phyloP scores from a whole-genome alignment of 192 early-diverging fungal genomes.

The Coemansia sp. region DNA sequence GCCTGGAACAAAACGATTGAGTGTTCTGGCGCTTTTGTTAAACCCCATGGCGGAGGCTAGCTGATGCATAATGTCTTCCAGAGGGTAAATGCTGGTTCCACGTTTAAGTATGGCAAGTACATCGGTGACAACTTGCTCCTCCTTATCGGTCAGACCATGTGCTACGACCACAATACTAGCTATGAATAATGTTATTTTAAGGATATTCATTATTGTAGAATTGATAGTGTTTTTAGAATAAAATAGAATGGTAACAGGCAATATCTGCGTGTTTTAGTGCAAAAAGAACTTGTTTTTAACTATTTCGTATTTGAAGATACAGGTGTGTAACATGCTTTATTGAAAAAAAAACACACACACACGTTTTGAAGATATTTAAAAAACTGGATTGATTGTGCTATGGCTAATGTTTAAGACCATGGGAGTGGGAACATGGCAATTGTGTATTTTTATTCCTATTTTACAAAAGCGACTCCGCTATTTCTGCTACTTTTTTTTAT shows the following conservation, averaged over 20 bases:
- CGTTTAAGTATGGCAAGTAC: slow-evolving; percentile 31
- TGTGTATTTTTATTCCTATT: too few relatives aligned
- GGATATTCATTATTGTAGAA: slow-evolving; percentile 22
- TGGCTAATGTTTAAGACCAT: too few relatives aligned
- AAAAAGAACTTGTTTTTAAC: too few relatives aligned
- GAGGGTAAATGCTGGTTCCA: slow-evolving; percentile 39
- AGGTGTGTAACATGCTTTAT: too few relatives aligned
- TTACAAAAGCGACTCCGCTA: too few relatives aligned
- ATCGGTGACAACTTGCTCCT: slow-evolving; percentile 33
- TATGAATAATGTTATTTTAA: slow-evolving; percentile 7
- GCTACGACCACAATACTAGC: slow-evolving; percentile 7
- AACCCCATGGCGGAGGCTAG: slow-evolving; percentile 27
- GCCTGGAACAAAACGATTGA: slow-evolving; percentile 25
- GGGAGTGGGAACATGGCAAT: background rate
- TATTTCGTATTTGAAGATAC: too few relatives aligned
- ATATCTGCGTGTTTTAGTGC: too few relatives aligned
- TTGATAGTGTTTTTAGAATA: background rate
- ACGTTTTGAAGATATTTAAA: too few relatives aligned
- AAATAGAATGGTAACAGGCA: too few relatives aligned
- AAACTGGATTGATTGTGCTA: background rate
- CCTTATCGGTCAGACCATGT: slow-evolving; percentile 20
- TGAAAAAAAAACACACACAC: background rate
- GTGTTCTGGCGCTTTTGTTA: slow-evolving; percentile 21
- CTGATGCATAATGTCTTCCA: slow-evolving; percentile 39
- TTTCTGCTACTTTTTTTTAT: too few relatives aligned